Base-by-base conservation (phyloP, 306 rosid genomes). In the Trifolium fragiferum region DNA sequence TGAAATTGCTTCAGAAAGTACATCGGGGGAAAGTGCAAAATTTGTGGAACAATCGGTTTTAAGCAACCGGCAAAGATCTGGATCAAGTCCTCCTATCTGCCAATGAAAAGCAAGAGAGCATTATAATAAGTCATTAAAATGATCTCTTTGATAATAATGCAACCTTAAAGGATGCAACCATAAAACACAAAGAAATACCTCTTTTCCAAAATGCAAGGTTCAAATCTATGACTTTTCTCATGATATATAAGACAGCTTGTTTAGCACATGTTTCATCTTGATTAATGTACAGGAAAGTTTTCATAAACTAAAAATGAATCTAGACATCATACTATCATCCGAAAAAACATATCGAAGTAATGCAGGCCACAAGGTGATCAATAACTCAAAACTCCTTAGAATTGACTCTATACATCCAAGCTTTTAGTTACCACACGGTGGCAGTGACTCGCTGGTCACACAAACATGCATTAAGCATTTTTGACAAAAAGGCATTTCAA, bases 41-140 rank as follows among this genome's bases (percentile, higher is more conserved):
- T 87, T 74, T 50, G 94, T 80, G 32, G 96, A 85, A 80, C 89
- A 82, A 70, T 87, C 86, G 6, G 97, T 86, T 77, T 80, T 86
- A 68, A 93, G 90, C 63, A 76, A 32, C 87, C 92, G 88, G 87
- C 94, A 93, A 80, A 89, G 90, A 78, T 88, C 91, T 2, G 96
- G 94, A 78, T 91, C 80, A 63, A 93, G 82, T 55, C 98, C 97
- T 15, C 73, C 97, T 76, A 93, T 91, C 98, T 93, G 92, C 76
- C 77, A 49, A 78, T 15, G 41, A 76, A 73, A 73, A 58, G 54
- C 10, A 65, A 75, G 63, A 77, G 55, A 61, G 32, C n/a, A 59
- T 62, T 49, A 60, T 54, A 60, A 61, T 57, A 23, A 72, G 57
- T 57, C 75, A 71, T 35, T 16, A 38, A 75, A 66, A 41, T n/a